A percentile compares a stretch with the other conserved stretches of the same genome.
Evolutionary conservation across 345 rosid genomes (phyloP).

Genomic region (Bretschneidera sinensis): DNA sequence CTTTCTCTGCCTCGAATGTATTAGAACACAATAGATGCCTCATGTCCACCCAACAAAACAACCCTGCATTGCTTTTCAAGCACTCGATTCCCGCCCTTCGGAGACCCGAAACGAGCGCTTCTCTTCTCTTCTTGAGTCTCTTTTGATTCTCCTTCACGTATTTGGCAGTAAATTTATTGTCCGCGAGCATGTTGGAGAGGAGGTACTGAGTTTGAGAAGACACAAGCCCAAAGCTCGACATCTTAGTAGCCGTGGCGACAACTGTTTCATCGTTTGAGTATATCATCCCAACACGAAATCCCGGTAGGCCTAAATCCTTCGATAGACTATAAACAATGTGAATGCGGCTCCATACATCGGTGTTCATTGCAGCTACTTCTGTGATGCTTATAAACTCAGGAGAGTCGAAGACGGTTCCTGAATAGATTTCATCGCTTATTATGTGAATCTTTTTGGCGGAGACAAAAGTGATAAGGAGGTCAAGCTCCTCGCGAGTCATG

Average conservation of each 20-base stretch:
- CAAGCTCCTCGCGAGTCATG: slow-evolving; percentile 49
- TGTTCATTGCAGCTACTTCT: slow-evolving; percentile 41
- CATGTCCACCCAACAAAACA: slow-evolving; percentile 93
- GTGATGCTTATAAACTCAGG: slow-evolving; percentile 52
- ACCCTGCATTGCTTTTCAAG: slow-evolving; percentile 61
- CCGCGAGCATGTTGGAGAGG: slow-evolving; percentile 52
- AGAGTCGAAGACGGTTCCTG: slow-evolving; percentile 64
- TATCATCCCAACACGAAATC: slow-evolving; percentile 79
- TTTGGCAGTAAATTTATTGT: slow-evolving; percentile 46
- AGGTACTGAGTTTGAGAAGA: slow-evolving; percentile 82
- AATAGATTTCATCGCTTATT: slow-evolving; percentile 76
- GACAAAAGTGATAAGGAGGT: slow-evolving; percentile 47
- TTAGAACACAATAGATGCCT: slow-evolving; percentile 44
- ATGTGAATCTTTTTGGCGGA: slow-evolving; percentile 47
- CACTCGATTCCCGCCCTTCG: slow-evolving; percentile 51
- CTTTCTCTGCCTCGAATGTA: slow-evolving; percentile 64
- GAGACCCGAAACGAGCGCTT: slow-evolving; percentile 48
- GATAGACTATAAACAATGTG: slow-evolving; percentile 83
- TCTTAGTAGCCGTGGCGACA: slow-evolving; percentile 67
- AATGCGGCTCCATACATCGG: slow-evolving; percentile 36
- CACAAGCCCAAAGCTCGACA: slow-evolving; percentile 89
- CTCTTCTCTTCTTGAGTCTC: slow-evolving; percentile 54
- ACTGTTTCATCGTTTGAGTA: slow-evolving; percentile 63
- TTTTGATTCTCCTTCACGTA: slow-evolving; percentile 53
- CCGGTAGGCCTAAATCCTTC: slow-evolving; percentile 85